A percentile compares a stretch with the other conserved stretches of the same genome.
phyloP scores from a whole-genome alignment of 2,329 filamentous ascomycete genomes.

The Arthrobotrys sinensis region DNA sequence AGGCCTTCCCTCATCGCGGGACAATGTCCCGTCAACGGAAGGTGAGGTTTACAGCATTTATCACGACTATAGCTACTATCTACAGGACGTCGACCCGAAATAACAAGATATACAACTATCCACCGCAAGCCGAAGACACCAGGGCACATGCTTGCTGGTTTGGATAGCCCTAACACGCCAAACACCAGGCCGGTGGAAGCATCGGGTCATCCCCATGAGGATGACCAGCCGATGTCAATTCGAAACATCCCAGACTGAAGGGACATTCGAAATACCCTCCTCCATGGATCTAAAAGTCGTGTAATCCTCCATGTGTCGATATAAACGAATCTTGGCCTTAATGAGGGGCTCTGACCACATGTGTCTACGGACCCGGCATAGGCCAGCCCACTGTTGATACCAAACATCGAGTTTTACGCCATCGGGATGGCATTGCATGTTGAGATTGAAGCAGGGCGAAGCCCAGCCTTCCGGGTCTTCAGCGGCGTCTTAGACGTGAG shows the following conservation, averaged over 20 bases:
- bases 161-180: slow-evolving; percentile 12
- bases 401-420: slow-evolving; percentile 3
- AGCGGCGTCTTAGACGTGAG: neutral
- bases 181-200: slow-evolving; percentile 33
- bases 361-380: neutral
- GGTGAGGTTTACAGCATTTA: slow-evolving; percentile 41
- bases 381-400: neutral
- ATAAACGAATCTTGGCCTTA: neutral
- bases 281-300: neutral
- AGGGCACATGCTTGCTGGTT: slow-evolving; percentile 38
- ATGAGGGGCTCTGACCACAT: neutral
- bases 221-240: slow-evolving; percentile 25
- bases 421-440: slow-evolving; percentile 19
- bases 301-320: neutral
- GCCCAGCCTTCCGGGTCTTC: neutral
- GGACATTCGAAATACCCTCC: neutral
- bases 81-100: slow-evolving; percentile 28
- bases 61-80: slow-evolving; percentile 55
- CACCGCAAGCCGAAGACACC: slow-evolving; percentile 20
- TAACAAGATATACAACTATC: slow-evolving; percentile 17
- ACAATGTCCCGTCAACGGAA: neutral
- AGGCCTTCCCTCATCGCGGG: slow-evolving; percentile 13
- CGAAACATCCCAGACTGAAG: slow-evolving; percentile 25
- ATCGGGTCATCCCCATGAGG: neutral
- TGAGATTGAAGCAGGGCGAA: neutral